Percentiles rank a stretch among this genome's conserved stretches.
phyloP scores from a whole-genome alignment of 2,329 filamentous ascomycete species.

The Leptographium lundbergii region DNA sequence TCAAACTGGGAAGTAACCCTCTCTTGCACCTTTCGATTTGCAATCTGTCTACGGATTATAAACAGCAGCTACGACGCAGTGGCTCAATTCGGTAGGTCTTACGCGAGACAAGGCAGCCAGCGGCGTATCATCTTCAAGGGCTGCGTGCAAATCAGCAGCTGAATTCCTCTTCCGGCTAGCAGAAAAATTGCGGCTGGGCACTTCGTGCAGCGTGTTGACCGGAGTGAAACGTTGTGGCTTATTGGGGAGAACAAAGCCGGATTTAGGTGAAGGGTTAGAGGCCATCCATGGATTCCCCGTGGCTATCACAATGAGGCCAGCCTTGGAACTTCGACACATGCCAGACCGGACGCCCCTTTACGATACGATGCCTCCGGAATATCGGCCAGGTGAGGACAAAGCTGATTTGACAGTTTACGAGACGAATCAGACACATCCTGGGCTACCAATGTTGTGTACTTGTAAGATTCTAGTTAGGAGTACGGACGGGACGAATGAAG shows the following conservation, averaged over 20 bases:
- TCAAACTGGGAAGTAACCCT: too few relatives aligned
- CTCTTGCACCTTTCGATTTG: too few relatives aligned
- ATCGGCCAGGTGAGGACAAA: neutral
- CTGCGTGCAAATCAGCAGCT: neutral
- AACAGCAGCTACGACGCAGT: too few relatives aligned
- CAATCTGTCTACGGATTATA: too few relatives aligned
- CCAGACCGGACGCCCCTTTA: neutral
- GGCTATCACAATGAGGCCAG: neutral
- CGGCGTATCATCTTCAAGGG: neutral
- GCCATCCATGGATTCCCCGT: neutral
- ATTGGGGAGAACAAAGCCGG: neutral
- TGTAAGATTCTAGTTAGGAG: too few relatives aligned
- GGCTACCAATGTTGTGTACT: neutral
- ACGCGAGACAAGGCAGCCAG: too few relatives aligned
- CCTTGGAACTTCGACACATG: neutral
- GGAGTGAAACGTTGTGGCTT: neutral
- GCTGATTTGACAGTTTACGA: neutral
- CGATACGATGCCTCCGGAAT: neutral
- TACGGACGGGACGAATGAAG: neutral
- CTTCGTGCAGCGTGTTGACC: neutral
- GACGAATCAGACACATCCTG: neutral
- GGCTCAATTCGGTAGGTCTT: too few relatives aligned
- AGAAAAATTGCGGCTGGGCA: neutral
- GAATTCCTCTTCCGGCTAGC: neutral
- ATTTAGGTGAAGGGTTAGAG: neutral